phyloP scores from a whole-genome alignment of 495 filamentous ascomycete species.

The Rusavskia elegans region DNA sequence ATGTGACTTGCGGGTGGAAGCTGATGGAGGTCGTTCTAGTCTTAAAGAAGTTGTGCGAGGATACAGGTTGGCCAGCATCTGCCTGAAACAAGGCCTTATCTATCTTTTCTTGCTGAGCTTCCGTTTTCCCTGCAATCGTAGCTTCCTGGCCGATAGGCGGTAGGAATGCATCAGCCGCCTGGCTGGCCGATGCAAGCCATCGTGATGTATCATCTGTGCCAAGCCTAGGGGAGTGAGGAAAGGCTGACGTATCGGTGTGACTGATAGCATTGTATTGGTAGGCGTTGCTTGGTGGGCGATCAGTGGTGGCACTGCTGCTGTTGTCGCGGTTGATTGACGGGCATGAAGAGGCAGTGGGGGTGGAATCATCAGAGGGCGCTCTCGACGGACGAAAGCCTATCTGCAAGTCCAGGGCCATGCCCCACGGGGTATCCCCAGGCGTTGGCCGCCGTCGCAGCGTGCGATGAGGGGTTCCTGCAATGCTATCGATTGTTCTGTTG shows the following conservation, averaged over 20 bases:
- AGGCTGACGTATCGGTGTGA: neutral
- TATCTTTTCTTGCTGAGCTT: neutral
- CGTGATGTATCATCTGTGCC: slow-evolving; percentile 4
- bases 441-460: neutral
- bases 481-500: slow-evolving; percentile 14
- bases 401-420: slow-evolving; percentile 14
- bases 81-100: neutral
- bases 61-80: neutral
- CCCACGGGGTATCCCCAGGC: slow-evolving; percentile 2
- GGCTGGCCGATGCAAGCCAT: slow-evolving; percentile 5
- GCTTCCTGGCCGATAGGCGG: slow-evolving; percentile 6
- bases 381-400: slow-evolving; percentile 4
- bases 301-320: neutral
- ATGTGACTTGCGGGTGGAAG: slow-evolving; percentile 25
- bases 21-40: slow-evolving; percentile 26
- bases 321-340: slow-evolving; percentile 4
- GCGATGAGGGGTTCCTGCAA: slow-evolving; percentile 10
- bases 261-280: neutral
- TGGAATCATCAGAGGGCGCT: slow-evolving; percentile 1
- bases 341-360: slow-evolving; percentile 2
- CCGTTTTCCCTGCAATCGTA: neutral
- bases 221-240: slow-evolving; percentile 2
- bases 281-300: slow-evolving; percentile 2
- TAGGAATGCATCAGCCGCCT: slow-evolving; percentile 6
- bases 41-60: slow-evolving; percentile 28